Base-by-base conservation (phyloP, 768 basidiomycete genomes). In the Pleurotus ostreatus region DNA sequence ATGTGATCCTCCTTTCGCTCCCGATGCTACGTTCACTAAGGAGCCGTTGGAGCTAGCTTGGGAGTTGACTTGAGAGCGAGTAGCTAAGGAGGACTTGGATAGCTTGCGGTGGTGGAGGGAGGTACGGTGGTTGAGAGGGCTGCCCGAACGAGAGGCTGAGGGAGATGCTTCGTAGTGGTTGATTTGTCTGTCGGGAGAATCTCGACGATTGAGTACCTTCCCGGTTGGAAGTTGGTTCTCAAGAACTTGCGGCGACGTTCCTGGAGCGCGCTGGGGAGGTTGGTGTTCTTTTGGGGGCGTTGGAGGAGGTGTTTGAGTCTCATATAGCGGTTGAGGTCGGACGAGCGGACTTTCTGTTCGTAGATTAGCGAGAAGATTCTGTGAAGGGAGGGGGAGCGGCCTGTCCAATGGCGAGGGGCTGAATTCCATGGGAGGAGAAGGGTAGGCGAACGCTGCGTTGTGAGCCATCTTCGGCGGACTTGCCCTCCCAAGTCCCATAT, bases 361-460 rank as follows among this genome's bases (percentile, higher is more conserved):
- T 6, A 53, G 23, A 23, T 20, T 25, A 23, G 15, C 22, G 23
- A 16, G 18, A 7, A 53, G 37, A 20, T 53, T 53, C 39, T 39
- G 37, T 11, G 51, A 53, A 41, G 51, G 51, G 22, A 53, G 39
- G 18, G 54, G 54, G 11, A 8, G 25, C 2, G 54, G 13, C 44
- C 43, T 45, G n/a, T 34, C 18, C 54, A 45, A 38, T 34, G 54
- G 44, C 16, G 54, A 26, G 20, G 54, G 44, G 41, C 45, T 55
- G 43, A 45, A 55, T 30, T 55, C 54, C 54, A 55, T 55, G 6
- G 54, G 54, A 44, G 54, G 54, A 16, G 54, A 55, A 18, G 54
- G 54, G 45, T 55, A 55, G 18, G 54, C 54, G 23, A 13, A 25
- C 26, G 11, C 18, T 16, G 51, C 51, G n/a, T 34, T 34, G 30